Base-by-base conservation (phyloP, 306 rosid species). In the Quercus alba region DNA sequence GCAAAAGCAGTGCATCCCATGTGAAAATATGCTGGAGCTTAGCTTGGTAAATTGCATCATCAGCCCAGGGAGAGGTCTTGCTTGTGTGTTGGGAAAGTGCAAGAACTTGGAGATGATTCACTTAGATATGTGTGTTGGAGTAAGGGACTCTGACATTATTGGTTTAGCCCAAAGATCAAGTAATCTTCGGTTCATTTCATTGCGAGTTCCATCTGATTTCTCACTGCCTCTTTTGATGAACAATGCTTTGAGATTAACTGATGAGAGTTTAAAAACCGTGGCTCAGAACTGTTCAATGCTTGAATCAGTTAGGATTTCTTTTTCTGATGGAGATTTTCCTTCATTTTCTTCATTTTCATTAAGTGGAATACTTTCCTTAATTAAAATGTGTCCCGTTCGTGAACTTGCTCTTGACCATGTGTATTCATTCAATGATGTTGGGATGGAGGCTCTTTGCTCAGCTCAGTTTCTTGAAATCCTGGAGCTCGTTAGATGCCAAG, bases 61-160 rank as follows among this genome's bases (percentile, higher is more conserved):
- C 64, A 89, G 97, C 83, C 92, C 94, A 0, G 98, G 97, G 59
- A 91, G 94, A 80, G 98, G 98, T 17, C 97, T 94, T 79, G 93
- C 97, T 80, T 92, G 97, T 73, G 94, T 94, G 46, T 59, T 94
- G 63, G 87, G 90, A 14, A 92, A 88, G 83, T 94, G 98, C 82
- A 88, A 85, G 85, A 94, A 88, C 83, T 80, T 94, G 88, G 88
- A 89, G 82, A 92, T 80, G 75, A 79, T 94, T 88, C 91, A 88
- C 83, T 87, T 94, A 44, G 98, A 92, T 81, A 92, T 87, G 94
- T 94, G 97, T 74, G 97, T 94, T 85, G 98, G 98, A 52, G 87
- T 92, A 20, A 86, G 93, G 81, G 94, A 94, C 87, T 81, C 56
- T 81, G 98, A 94, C 84, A 89, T 94, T 26, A 86, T 92, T 69